Conservation (phyloP, 768 basidiomycete genomes). For the Mycena metata region DNA sequence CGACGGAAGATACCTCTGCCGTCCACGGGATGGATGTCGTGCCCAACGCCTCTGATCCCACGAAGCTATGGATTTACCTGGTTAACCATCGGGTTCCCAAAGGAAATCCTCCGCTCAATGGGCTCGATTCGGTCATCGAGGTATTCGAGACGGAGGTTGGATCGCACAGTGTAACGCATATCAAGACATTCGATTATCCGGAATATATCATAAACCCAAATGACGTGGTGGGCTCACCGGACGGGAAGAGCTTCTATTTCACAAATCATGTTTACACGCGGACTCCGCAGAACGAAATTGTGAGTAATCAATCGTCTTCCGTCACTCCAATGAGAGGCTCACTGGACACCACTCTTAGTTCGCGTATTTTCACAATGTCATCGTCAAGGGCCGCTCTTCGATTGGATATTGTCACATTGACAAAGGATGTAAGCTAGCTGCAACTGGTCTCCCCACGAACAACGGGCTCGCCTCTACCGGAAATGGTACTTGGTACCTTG, state of each 20-base stretch:
- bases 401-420: constrained; percentile 26
- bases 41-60: constrained; percentile 51
- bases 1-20: constrained; percentile 47
- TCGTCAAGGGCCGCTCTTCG: constrained; percentile 23
- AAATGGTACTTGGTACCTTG: constrained; percentile 26
- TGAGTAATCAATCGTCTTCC: constrained; percentile 22
- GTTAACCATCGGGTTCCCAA: constrained; percentile 25
- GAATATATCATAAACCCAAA: constrained; percentile 21
- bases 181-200: constrained; percentile 23
- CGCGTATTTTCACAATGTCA: constrained; percentile 21
- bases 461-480: constrained; percentile 23
- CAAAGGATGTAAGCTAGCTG: constrained; percentile 25
- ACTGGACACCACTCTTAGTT: constrained; percentile 18
- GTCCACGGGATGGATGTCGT: constrained; percentile 69
- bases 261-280: constrained; percentile 22
- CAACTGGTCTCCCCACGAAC: constrained; percentile 23
- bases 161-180: constrained; percentile 21
- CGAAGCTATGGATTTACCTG: constrained; percentile 61
- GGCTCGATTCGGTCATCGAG: constrained; percentile 26
- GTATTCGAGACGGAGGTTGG: constrained; percentile 22
- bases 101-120: constrained; percentile 21
- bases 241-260: constrained; percentile 23
- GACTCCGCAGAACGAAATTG: constrained; percentile 21
- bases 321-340: constrained; percentile 20
- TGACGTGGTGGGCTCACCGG: constrained; percentile 23